A percentile compares a stretch with the other conserved stretches of the same genome.
Evolutionary conservation across 352 stramenopile genomes (phyloP).

Genomic region (Globisporangium lucens): DNA sequence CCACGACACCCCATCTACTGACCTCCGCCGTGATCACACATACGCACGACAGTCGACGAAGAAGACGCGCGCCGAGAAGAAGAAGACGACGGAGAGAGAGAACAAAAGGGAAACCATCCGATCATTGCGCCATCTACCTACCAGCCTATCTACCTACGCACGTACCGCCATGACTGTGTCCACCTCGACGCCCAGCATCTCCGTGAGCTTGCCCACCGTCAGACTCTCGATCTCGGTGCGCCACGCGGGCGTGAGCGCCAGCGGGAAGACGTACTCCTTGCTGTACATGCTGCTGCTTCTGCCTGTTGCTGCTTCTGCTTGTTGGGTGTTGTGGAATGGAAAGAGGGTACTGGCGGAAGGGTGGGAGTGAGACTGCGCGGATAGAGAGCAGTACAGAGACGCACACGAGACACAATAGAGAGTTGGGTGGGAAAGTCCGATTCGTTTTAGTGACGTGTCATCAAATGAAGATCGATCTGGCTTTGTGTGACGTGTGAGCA

Average conservation of each 20-base stretch:
- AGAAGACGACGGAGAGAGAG: not conserved
- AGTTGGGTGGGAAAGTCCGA: not conserved
- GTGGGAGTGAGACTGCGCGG: not conserved
- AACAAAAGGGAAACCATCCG: slow-evolving; percentile 2
- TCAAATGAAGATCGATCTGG: not conserved
- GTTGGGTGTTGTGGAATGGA: slow-evolving; percentile 10
- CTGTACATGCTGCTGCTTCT: slow-evolving; percentile 19
- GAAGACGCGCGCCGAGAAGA: not conserved
- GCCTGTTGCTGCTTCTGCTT: slow-evolving; percentile 6
- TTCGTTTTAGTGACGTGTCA: not conserved
- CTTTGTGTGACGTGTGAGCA: not conserved
- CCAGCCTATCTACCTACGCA: not conserved
- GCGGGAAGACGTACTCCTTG: slow-evolving; percentile 62
- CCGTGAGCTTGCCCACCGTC: slow-evolving; percentile 54
- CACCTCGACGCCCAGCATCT: slow-evolving; percentile 82
- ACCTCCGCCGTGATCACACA: not conserved
- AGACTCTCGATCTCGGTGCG: slow-evolving; percentile 54
- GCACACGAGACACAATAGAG: slow-evolving; percentile 3
- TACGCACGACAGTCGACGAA: slow-evolving; percentile 5
- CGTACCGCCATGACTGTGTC: slow-evolving; percentile 86
- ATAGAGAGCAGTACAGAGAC: not conserved
- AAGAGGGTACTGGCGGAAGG: not conserved
- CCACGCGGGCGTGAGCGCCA: slow-evolving; percentile 48
- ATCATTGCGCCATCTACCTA: not conserved
- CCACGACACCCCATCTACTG: not conserved